Evolutionary conservation across 345 rosid species (phyloP).

Genomic region (Rubroshorea leprosula): DNA sequence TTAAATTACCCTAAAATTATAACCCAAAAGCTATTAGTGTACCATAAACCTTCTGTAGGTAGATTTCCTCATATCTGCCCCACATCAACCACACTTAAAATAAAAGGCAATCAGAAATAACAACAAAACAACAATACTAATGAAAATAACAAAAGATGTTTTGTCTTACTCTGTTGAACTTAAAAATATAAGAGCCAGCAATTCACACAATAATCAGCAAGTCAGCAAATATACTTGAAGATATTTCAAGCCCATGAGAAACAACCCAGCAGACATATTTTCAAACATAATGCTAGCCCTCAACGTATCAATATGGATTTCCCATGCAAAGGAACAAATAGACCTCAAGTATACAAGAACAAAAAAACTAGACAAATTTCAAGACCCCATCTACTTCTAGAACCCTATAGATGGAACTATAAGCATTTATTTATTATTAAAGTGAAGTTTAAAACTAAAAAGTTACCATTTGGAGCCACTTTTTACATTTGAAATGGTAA

Average conservation of each 20-base stretch:
- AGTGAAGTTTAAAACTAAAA: background rate
- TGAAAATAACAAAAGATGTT: no score
- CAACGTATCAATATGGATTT: background rate
- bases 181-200: no score
- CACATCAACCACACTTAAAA: no score
- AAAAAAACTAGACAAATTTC: background rate
- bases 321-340: background rate
- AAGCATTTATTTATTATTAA: background rate
- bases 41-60: no score
- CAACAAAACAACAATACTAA: no score
- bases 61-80: no score
- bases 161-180: no score
- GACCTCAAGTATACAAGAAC: background rate
- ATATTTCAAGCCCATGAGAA: background rate
- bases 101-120: no score
- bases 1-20: no score
- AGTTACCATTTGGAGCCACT: constrained; percentile 58
- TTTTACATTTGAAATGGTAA: constrained; percentile 73
- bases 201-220: background rate
- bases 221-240: background rate
- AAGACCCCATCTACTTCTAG: background rate
- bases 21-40: no score
- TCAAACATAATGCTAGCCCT: background rate
- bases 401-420: background rate
- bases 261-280: background rate